These are phyloP conservation scores for Lotmaria passim DNA, from an alignment of 208 protist species.

Conservation along the genomic window DNA sequence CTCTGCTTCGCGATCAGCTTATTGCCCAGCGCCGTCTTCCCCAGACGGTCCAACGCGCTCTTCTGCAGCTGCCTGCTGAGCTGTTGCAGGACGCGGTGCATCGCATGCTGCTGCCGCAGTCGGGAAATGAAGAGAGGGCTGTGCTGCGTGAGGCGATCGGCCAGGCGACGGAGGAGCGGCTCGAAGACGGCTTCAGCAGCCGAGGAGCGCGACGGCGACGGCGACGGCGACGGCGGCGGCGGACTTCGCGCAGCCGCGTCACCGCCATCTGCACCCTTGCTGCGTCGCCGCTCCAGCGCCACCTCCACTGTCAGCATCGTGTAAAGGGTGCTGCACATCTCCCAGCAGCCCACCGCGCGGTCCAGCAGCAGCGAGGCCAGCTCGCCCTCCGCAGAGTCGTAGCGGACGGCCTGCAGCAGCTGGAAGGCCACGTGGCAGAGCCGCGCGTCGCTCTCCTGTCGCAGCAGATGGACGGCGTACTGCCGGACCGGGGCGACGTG, in stretches of 20 bases:
- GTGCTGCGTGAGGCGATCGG: constrained; percentile 33
- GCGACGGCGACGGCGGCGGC: not conserved
- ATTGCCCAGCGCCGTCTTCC: constrained; percentile 50
- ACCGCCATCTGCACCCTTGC: constrained; percentile 3
- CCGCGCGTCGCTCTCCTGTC: constrained; percentile 43
- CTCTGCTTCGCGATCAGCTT: constrained; percentile 52
- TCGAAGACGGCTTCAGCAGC: constrained; percentile 12
- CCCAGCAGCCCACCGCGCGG: constrained; percentile 66
- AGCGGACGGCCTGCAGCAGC: constrained; percentile 84
- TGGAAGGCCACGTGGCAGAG: constrained; percentile 62
- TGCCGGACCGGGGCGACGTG: constrained; percentile 56
- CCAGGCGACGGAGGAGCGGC: constrained; percentile 42
- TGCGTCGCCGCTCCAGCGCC: constrained; percentile 33
- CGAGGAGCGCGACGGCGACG: not conserved
- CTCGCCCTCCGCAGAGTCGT: constrained; percentile 59
- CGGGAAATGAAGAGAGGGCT: constrained; percentile 56
- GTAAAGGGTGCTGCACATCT: constrained; percentile 80
- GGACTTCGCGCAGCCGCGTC: too few species aligned
- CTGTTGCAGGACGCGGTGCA: constrained; percentile 48
- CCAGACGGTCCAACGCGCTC: constrained; percentile 46
- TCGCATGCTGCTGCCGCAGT: constrained; percentile 52
- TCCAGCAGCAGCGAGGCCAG: constrained; percentile 63
- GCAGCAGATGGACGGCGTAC: constrained; percentile 73
- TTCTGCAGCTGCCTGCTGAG: constrained; percentile 44
- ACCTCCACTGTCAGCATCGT: constrained; percentile 71